Evolutionary conservation across 78 protist genomes (phyloP).

Genomic region (Speleostelium caveatum): DNA sequence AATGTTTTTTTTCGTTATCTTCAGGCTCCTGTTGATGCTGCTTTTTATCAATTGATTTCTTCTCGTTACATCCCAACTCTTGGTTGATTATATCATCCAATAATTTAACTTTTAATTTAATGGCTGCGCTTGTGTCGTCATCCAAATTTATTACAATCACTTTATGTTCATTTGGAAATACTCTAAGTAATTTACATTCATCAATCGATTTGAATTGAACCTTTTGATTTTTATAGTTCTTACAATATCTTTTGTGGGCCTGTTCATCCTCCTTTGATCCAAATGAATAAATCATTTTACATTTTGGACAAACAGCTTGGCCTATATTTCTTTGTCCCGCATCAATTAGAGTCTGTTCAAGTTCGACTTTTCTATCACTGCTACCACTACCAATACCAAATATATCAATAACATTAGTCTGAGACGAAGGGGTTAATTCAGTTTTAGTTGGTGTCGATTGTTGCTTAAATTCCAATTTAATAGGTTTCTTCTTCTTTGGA

Average conservation of each 20-base stretch:
- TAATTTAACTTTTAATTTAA: constrained; percentile 6
- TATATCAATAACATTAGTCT: too few species aligned
- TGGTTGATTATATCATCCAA: constrained; percentile 19
- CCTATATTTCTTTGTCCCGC: constrained; percentile 52
- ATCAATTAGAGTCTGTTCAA: constrained; percentile 68
- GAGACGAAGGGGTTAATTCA: too few species aligned
- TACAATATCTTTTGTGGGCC: constrained; percentile 38
- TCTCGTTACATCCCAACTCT: constrained; percentile 10
- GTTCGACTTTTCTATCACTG: not conserved
- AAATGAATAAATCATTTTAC: constrained; percentile 54
- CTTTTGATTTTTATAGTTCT: constrained; percentile 24
- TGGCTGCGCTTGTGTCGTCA: not conserved
- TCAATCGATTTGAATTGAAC: constrained; percentile 27
- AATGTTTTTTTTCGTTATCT: constrained; percentile 33
- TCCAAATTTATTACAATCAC: constrained; percentile 1
- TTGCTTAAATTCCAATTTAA: not conserved
- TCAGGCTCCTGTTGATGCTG: not conserved
- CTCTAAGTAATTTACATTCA: constrained; percentile 1
- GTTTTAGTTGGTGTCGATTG: too few species aligned
- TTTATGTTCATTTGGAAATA: constrained; percentile 29
- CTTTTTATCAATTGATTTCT: not conserved
- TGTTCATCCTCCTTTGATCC: constrained; percentile 52
- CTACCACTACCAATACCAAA: too few species aligned
- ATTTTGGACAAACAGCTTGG: constrained; percentile 48
- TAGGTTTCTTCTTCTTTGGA: not conserved